Conservation (phyloP, 768 basidiomycete species). For the Suillus decipiens region DNA sequence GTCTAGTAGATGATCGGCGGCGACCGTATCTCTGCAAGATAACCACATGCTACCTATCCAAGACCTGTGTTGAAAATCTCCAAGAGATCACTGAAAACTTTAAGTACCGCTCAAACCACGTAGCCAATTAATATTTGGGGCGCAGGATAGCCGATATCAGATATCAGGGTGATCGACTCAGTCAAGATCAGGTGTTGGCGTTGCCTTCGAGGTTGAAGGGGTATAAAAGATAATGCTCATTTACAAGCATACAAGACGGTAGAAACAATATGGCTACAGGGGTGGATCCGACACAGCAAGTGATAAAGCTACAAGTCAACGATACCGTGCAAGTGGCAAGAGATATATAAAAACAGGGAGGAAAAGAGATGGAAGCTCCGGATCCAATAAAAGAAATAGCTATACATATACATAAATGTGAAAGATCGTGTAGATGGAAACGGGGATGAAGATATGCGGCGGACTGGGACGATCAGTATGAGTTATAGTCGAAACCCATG, state of each 20-base stretch:
- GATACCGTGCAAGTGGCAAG: conserved; percentile 3
- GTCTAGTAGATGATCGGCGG: too few relatives aligned
- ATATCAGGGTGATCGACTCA: background rate
- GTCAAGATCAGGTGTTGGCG: background rate
- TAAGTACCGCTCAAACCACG: too few relatives aligned
- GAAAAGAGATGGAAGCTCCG: background rate
- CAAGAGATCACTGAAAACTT: too few relatives aligned
- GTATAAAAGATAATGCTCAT: conserved; percentile 6
- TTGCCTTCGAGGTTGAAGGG: background rate
- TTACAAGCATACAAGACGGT: background rate
- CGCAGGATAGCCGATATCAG: background rate
- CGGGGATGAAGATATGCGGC: background rate
- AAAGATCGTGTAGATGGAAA: background rate
- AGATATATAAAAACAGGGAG: conserved; percentile 4
- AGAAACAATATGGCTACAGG: conserved; percentile 3
- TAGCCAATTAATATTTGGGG: too few relatives aligned
- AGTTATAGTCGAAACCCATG: conserved; percentile 9
- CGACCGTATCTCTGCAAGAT: too few relatives aligned
- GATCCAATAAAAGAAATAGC: conserved; percentile 3
- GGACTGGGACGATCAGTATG: background rate
- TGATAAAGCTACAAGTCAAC: conserved; percentile 7
- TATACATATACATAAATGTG: conserved; percentile 7
- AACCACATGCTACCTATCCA: too few relatives aligned
- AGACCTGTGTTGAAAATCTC: too few relatives aligned
- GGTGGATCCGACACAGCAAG: background rate